Evolutionary conservation across 768 basidiomycete species (phyloP), one percentile per base, ranked within the genome.

Genomic region (Pleurotus djamor): DNA sequence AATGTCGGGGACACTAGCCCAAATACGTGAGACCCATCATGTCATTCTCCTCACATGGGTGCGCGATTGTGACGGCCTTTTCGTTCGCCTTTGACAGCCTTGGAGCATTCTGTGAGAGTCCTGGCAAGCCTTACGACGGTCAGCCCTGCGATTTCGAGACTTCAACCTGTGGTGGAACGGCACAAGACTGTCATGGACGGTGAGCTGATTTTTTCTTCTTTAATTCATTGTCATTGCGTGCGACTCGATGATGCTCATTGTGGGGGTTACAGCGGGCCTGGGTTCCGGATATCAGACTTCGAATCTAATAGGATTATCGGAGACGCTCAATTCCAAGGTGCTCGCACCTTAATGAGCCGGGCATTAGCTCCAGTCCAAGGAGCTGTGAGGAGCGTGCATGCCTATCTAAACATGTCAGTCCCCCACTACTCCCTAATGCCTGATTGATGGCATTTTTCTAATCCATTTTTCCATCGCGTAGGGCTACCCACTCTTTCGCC

Each of bases 1-100:
- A 91, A 91, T 61, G 89, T 92, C 45, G 89, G 91, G 3, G 89
- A 91, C 66, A 89, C 87, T 33, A 89, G 80, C 61, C 90, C 90
- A 10, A 92, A 93, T 68, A 91, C 87, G 87, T 90, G 59, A 67
- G 87, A 76, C 48, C 38, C 38, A 52, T 34, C 48, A 45, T 49
- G 50, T 61, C 57, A 49, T 61, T 58, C 60, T 16, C 56, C 48
- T 54, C 41, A 50, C 34, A 33, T n/a, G 57, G 21, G 54, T 56
- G 6, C 21, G 17, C 37, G 37, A 28, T 21, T 21, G 10, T n/a
- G 36, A 58, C 45, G 58, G 50, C 54, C 33, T 60, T 35, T 61
- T 59, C 21, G 21, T 28, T 28, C 21, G 1, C 21, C 16, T 59
- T 52, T 45, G 41, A 34, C 59, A 77, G 89, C 71, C 69, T 81